A percentile compares a stretch with the other conserved stretches of the same genome.
Evolutionary conservation across 2,329 filamentous ascomycete genomes (phyloP).

Genomic region (Scedosporium boydii): DNA sequence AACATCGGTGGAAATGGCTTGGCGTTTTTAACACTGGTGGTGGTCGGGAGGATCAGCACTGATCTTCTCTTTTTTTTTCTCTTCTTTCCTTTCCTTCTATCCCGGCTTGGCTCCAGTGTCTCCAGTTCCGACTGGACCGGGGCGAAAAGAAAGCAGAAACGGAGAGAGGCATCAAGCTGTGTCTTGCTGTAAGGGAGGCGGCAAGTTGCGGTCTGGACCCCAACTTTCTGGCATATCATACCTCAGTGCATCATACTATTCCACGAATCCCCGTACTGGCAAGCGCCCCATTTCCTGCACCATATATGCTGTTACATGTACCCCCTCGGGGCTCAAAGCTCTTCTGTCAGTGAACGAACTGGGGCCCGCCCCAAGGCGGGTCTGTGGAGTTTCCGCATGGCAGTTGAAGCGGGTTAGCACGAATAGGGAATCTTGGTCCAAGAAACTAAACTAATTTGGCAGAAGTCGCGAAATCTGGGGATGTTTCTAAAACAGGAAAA

Average conservation of each 20-base stretch:
- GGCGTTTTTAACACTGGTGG: constrained; percentile 4
- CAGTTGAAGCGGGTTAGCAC: neutral
- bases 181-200: neutral
- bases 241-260: neutral
- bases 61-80: neutral
- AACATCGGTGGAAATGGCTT: constrained; percentile 7
- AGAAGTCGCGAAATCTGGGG: neutral
- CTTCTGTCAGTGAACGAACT: neutral
- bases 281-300: neutral
- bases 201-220: neutral
- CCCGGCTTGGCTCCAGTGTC: neutral
- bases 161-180: neutral
- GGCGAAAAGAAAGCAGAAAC: neutral
- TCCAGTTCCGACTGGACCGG: too few species aligned
- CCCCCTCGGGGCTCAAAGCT: neutral
- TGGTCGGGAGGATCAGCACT: neutral
- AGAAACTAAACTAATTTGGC: neutral
- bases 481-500: neutral
- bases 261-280: neutral
- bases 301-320: neutral
- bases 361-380: neutral
- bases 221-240: neutral
- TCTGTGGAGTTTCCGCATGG: neutral
- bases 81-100: neutral
- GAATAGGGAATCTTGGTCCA: neutral